Conservation (phyloP, 2,329 filamentous ascomycete species). For the Xylariaceae sp. region DNA sequence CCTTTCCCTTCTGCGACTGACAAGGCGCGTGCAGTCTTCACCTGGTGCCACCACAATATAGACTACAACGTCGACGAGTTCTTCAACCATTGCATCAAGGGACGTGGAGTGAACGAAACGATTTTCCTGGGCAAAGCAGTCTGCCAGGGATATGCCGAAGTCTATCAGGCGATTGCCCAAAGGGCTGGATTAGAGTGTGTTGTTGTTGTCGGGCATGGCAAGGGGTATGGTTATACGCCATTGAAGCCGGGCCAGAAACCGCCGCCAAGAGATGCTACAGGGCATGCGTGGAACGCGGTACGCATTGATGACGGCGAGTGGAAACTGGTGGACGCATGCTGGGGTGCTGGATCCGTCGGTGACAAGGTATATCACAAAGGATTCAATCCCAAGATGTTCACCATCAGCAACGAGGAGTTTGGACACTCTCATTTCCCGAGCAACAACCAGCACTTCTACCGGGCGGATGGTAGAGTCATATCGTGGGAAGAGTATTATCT, state of each 20-base stretch:
- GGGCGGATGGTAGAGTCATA: conserved; percentile 60
- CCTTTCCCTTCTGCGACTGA: conserved; percentile 80
- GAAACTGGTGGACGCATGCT: conserved; percentile 89
- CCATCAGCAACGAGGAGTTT: conserved; percentile 68
- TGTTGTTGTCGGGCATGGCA: conserved; percentile 73
- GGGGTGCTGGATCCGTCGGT: conserved; percentile 74
- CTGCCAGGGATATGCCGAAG: conserved; percentile 82
- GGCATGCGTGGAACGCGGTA: conserved; percentile 92
- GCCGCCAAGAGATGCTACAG: conserved; percentile 56
- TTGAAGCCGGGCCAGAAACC: conserved; percentile 58
- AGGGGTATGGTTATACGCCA: conserved; percentile 69
- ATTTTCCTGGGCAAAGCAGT: conserved; percentile 76
- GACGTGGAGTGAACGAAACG: conserved; percentile 64
- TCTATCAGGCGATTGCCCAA: conserved; percentile 72
- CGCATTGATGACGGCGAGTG: conserved; percentile 79
- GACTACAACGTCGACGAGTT: conserved; percentile 76
- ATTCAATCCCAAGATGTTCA: conserved; percentile 62
- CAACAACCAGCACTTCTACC: conserved; percentile 64
- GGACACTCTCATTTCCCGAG: conserved; percentile 73
- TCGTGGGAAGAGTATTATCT: conserved; percentile 77
- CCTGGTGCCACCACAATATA: conserved; percentile 93
- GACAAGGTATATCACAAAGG: conserved; percentile 56
- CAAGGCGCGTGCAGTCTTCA: conserved; percentile 88
- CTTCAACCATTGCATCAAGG: conserved; percentile 63
- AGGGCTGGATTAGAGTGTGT: conserved; percentile 74